Base-by-base conservation (phyloP, 2,329 filamentous ascomycete species). In the Westerdykella aurantiaca region DNA sequence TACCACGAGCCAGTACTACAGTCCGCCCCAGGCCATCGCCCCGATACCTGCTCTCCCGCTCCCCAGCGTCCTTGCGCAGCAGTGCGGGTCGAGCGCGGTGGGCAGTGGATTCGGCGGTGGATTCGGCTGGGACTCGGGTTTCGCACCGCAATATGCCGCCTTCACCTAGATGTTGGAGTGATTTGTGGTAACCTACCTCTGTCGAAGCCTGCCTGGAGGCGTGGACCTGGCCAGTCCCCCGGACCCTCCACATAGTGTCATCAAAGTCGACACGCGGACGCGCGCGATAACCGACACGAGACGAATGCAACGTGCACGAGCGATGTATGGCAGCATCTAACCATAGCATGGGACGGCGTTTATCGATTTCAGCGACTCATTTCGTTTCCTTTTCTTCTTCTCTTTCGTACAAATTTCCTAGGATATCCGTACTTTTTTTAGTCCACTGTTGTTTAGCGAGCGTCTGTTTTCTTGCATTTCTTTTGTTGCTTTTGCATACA, bases 81-180 rank as follows among this genome's bases (percentile, higher is more conserved):
- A 81, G 58, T 97, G 91, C 70, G 88, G 88, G 58, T 81, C 89
- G 46, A 84, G 83, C 63, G 64, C 61, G 46, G 57, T 66, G 48
- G 62, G 69, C 55, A 75, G 83, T 48, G 84, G 82, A 47, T 89
- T 86, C 72, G 79, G 80, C 56, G 79, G 45, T 34, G 60, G 82
- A 52, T 94, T 94, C 66, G 87, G 86, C 57, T 95, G 88, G 87
- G 88, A 85, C 66, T 85, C 86, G 63, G 87, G 91, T 68, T 94
- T 90, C 67, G 79, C 87, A 56, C 71, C 79, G 58, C 76, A 78
- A 53, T 83, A 81, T 63, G 79, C 79, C 51, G 83, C 87, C 51
- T 89, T 85, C 54, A 95, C 95, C 76, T 96, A 86, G 86, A 48
- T 42, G 50, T 48, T 51, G 38, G 43, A 39, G 41, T 39, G 45